Evolutionary conservation across 805 yeast species (phyloP), one percentile per base, ranked within the genome.

Genomic region (Yamadazyma scolyti): DNA sequence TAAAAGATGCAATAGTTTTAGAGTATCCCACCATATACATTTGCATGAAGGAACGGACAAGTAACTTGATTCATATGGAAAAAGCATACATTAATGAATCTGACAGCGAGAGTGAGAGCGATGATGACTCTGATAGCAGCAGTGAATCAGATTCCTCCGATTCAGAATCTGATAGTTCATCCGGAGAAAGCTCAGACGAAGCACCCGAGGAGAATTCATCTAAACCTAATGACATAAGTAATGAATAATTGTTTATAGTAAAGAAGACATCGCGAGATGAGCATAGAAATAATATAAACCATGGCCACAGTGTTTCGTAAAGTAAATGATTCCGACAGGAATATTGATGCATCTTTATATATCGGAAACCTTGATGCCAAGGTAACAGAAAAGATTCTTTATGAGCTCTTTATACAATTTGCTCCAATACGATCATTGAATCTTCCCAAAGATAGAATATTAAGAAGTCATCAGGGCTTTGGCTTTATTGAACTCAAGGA

Each of bases 321-420:
- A 30, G 56, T 54, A 2, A 36, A 41, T 8, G 77, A 71, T 20
- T 39, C 60, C 5, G 79, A 77, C 27, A 61, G 78, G 29, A 77
- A 79, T 46, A 73, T 71, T 30, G 77, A 75, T 23, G 74, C 77
- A 2, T 73, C 94, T 1, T 53, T 88, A 1, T 88, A 85, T 50
- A 71, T 88, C 10, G 96, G 97, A 1, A 86, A 88, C 43, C 58
- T 93, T 4, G 96, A 85, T 43, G 77, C 80, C 1, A 71, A 73
- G 28, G 95, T 79, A 4, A 77, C 79, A 1, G 95, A 85, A 46
- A 58, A 68, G 2, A 48, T 89, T 12, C 55, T 93, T 17, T 85
- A 80, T 48, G 98, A 93, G 54, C 68, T 93, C 13, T 79, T 88
- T 53, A 54, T 84, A 5, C 97, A 93, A 54, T 79, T 86, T 24